Evolutionary conservation across 331 rosid genomes (phyloP), one percentile per base, ranked within the genome.

Genomic region (Erythrophleum ivorense): DNA sequence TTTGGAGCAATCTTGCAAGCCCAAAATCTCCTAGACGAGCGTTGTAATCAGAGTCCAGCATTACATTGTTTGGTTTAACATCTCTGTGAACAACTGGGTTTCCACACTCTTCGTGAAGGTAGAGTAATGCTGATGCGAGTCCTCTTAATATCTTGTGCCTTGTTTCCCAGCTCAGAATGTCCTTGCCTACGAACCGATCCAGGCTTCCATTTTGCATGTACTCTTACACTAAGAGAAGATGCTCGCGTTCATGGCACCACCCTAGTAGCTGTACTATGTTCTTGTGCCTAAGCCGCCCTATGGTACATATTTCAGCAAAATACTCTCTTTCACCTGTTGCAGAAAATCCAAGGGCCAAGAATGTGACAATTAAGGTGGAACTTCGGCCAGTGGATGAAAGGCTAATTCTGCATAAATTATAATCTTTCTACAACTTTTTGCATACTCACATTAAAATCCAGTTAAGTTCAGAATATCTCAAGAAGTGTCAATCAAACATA

Each of bases 171-270:
- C 87, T 75, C 3, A 91, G 88, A 60, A 34, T 11, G 2, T 76
- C 88, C 34, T 84, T 88, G 50, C 90, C 92, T 15, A 88, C 85
- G 87, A 82, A 87, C 0, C 36, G 81, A 50, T 87, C 92, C 0
- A 87, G 88, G 86, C 94, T 87, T 60, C 92, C 86, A 13, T 91
- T 91, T 76, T 86, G 80, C 94, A 91, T 88, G 78, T 82, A 91
- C 18, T 88, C 91, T 58, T 82, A 91, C 31, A 91, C 89, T 33
- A 87, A 64, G 60, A 85, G 85, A 36, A 84, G 89, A 46, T 85
- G 80, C 7, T 68, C 64, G 0, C 80, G 73, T 49, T 87, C 85
- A 19, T 82, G 87, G 78, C 92, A 87, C 91, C 92, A 90, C 1
- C 92, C 92, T 80, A 77, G 89, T 62, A 88, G 88, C 69, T 87